Base-by-base conservation (phyloP, 2,329 filamentous ascomycete genomes). In the Epichloe amarillans region DNA sequence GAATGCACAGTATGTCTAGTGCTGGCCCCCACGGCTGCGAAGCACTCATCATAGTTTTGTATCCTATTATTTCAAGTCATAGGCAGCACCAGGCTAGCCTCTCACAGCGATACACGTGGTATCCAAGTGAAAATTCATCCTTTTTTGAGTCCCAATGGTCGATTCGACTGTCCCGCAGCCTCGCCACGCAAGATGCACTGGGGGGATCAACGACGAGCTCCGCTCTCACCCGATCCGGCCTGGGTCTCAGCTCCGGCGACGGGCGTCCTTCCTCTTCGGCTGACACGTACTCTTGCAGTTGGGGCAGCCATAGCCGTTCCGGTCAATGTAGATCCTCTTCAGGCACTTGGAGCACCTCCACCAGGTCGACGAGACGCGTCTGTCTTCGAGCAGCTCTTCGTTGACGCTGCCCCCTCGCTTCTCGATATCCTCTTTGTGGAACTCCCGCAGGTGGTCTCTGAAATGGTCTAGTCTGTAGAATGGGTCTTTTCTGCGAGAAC, bases 341-440 rank as follows among this genome's bases (percentile, higher is more conserved):
- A 80, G 69, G 57, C 77, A 80, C 53, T 72, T 71, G 47, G 68
- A 66, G 62, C 77, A 80, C 37, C 77, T 70, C 74, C 75, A 80
- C 75, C 75, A 79, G 3, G 57, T 62, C 3, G 52, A 52, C 21
- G 66, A 61, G 35, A 72, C 58, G 49, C 66, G 64, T 52, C 72
- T 67, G 45, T 60, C 63, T 10, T 66, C 58, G 44, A 69, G 57
- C 70, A 69, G 73, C 54, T 64, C 65, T 38, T 65, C 62, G 40
- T 62, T 60, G 51, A 63, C 54, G 47, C 61, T 57, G 21, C 61
- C 61, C 30, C 71, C 69, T 17, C 73, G 71, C 64, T 73, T 73
- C 56, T 68, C 65, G 36, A 77, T 69, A 53, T 79, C 75, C 58
- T 81, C 77, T 50, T 67, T 67, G 66, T 81, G 77, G 54, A 67